phyloP scores from a whole-genome alignment of 495 filamentous ascomycete species.

The Penicillium turbatum region DNA sequence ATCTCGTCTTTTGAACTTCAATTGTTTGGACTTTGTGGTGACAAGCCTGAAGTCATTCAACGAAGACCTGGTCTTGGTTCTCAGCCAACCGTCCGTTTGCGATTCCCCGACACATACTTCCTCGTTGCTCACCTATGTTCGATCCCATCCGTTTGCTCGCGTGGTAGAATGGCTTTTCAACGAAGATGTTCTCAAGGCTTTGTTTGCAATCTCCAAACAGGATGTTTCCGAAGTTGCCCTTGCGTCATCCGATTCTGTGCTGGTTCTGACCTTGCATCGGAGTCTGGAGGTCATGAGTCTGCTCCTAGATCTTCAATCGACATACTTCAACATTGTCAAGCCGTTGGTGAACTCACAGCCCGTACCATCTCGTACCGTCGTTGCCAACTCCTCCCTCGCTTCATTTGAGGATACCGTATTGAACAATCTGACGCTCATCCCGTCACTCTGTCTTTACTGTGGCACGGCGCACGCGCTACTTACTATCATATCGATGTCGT shows the following conservation, averaged over 20 bases:
- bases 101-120: conserved; percentile 68
- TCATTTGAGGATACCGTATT: conserved; percentile 91
- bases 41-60: conserved; percentile 80
- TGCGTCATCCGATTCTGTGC: conserved; percentile 64
- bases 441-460: conserved; percentile 77
- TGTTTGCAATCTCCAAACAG: conserved; percentile 74
- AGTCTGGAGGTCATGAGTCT: conserved; percentile 76
- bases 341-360: conserved; percentile 63
- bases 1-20: conserved; percentile 63
- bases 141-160: conserved; percentile 83
- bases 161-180: conserved; percentile 98
- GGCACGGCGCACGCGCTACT: conserved; percentile 73
- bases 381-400: conserved; percentile 67
- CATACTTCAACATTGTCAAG: conserved; percentile 81
- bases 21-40: conserved; percentile 73
- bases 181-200: conserved; percentile 71
- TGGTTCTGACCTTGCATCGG: conserved; percentile 66
- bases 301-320: conserved; percentile 80
- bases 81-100: conserved; percentile 66
- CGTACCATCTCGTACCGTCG: conserved; percentile 39
- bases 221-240: conserved; percentile 62
- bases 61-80: conserved; percentile 80
- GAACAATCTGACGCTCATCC: conserved; percentile 68
- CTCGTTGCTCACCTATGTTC: conserved; percentile 69
- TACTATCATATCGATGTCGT: conserved; percentile 67